Conservation (phyloP, 2,329 filamentous ascomycete species). For the Lomentospora prolificans region DNA sequence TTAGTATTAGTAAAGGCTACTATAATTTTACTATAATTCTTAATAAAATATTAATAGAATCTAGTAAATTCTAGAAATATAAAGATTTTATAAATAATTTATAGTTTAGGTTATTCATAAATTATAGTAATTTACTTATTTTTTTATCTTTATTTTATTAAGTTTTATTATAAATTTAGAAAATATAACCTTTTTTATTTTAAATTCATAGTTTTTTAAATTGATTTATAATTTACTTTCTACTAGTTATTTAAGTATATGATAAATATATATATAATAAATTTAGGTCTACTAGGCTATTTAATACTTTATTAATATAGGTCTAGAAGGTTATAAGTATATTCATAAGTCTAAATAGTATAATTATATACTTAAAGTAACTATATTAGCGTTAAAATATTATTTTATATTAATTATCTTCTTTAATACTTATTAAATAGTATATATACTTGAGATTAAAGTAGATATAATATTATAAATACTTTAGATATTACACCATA, state of each 20-base stretch:
- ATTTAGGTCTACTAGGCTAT: neutral
- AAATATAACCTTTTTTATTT: neutral
- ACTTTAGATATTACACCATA: too few relatives aligned
- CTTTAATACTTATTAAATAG: conserved; percentile 9
- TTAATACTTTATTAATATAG: conserved; percentile 12
- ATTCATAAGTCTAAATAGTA: conserved; percentile 12
- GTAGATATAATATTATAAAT: conserved; percentile 7
- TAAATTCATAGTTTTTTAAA: neutral
- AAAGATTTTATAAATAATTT: neutral
- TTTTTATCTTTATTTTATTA: conserved; percentile 9
- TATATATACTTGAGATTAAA: conserved; percentile 10
- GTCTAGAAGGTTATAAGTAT: conserved; percentile 11
- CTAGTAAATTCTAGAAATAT: conserved; percentile 11
- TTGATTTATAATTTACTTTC: neutral
- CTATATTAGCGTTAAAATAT: conserved; percentile 10
- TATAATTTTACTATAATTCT: conserved; percentile 8
- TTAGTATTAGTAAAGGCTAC: conserved; percentile 2
- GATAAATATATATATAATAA: conserved; percentile 8
- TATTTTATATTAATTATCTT: conserved; percentile 11
- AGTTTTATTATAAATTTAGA: neutral
- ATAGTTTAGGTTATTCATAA: neutral
- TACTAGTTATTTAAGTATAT: neutral
- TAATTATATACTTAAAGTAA: conserved; percentile 13
- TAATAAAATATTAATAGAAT: conserved; percentile 13
- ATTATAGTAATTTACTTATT: neutral